Evolutionary conservation across 2,329 filamentous ascomycete genomes (phyloP).

Genomic region (Penicillium paneum): DNA sequence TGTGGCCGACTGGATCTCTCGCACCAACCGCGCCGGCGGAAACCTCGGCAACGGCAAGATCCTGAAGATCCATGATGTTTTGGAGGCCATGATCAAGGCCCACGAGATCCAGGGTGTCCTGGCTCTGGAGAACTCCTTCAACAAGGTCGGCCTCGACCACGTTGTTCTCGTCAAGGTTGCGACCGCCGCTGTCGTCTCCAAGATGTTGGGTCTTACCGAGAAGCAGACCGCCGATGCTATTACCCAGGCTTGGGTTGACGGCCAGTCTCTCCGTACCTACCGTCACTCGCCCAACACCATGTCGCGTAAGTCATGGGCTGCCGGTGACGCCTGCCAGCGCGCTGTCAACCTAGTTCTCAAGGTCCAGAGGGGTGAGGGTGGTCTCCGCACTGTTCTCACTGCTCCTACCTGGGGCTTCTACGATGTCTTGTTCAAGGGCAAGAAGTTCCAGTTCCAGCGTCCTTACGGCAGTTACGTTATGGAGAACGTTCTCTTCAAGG

Average conservation of each 20-base stretch:
- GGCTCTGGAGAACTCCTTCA: slow-evolving; percentile 96
- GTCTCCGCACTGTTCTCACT: slow-evolving; percentile 87
- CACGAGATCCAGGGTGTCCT: slow-evolving; percentile 98
- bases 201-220: slow-evolving; percentile 88
- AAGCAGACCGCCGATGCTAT: slow-evolving; percentile 92
- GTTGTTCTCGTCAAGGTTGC: slow-evolving; percentile 98
- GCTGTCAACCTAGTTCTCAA: slow-evolving; percentile 89
- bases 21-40: slow-evolving; percentile 85
- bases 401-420: slow-evolving; percentile 98
- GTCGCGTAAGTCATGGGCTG: slow-evolving; percentile 99
- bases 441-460: slow-evolving; percentile 93
- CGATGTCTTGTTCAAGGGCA: slow-evolving; percentile 94
- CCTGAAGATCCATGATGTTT: slow-evolving; percentile 82
- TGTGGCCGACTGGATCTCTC: slow-evolving; percentile 94
- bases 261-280: slow-evolving; percentile 94
- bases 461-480: slow-evolving; percentile 98
- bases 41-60: slow-evolving; percentile 69
- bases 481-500: slow-evolving; percentile 99
- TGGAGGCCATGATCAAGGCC: slow-evolving; percentile 98
- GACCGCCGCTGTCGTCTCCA: slow-evolving; percentile 86
- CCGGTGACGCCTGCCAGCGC: slow-evolving; percentile 94
- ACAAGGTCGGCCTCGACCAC: slow-evolving; percentile 97
- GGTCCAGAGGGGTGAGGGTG: slow-evolving; percentile 86
- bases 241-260: slow-evolving; percentile 96
- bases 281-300: slow-evolving; percentile 98